Conservation (phyloP, 1,284 basidiomycete genomes). For the Apiotrichum veenhuisii region DNA sequence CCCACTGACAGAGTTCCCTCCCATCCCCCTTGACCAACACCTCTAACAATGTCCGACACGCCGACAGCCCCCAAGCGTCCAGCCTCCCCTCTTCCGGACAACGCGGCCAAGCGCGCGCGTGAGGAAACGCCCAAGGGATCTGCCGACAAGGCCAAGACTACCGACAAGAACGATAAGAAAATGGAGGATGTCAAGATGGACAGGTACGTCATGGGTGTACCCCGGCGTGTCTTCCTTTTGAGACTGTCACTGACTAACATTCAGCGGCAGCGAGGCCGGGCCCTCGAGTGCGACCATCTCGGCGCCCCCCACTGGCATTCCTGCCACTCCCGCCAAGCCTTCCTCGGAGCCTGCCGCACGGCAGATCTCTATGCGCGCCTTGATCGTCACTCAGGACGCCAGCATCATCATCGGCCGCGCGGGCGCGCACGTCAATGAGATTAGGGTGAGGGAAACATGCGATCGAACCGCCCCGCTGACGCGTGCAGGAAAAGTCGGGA, state of each 20-base stretch:
- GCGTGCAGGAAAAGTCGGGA: slow-evolving; percentile 74
- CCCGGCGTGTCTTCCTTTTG: background rate
- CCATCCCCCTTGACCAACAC: background rate
- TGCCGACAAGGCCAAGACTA: slow-evolving; percentile 4
- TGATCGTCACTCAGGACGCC: slow-evolving; percentile 98
- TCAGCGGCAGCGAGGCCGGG: slow-evolving; percentile 27
- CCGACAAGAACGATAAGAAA: slow-evolving; percentile 25
- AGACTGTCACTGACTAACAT: background rate
- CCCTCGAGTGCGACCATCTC: slow-evolving; percentile 27
- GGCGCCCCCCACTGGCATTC: slow-evolving; percentile 29
- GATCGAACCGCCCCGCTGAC: background rate
- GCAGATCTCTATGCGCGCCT: slow-evolving; percentile 82
- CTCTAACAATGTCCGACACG: slow-evolving; percentile 23
- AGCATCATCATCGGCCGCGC: slow-evolving; percentile 98
- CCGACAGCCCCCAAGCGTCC: slow-evolving; percentile 33
- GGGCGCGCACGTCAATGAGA: slow-evolving; percentile 96
- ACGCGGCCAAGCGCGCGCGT: slow-evolving; percentile 27
- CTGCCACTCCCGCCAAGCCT: slow-evolving; percentile 36
- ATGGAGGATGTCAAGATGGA: slow-evolving; percentile 42
- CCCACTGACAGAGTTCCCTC: slow-evolving; percentile 9
- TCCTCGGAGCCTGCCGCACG: slow-evolving; percentile 36
- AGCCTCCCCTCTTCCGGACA: slow-evolving; percentile 30
- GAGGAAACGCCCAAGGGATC: slow-evolving; percentile 20
- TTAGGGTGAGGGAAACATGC: slow-evolving; percentile 55
- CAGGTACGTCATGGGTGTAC: slow-evolving; percentile 27